Evolutionary conservation across 305 asterid species (phyloP), one percentile per base, ranked within the genome.

Genomic region (Striga hermonthica): DNA sequence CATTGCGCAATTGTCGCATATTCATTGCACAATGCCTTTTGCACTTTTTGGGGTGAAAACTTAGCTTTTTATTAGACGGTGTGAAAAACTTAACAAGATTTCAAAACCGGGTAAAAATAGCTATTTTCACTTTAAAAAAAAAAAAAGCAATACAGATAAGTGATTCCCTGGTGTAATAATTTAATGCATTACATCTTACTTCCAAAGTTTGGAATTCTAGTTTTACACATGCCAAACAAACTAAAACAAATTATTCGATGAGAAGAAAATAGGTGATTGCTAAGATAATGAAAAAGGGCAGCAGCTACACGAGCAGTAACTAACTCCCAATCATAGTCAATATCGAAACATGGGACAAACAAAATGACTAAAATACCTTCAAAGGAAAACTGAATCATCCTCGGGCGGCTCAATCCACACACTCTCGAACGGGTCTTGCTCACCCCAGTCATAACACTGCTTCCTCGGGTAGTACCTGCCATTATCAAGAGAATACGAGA

Each of bases 371-470:
- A 50, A 35, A 12, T 2, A 36, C 73, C 71, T 64, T 74, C 72
- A 81, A 44, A 50, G 69, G 72, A 84, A 72, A 66, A 54, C 36
- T 4, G 86, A 79, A 31, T 74, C 67, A 66, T 86, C 91, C 35
- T 82, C 78, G 0, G 95, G 95, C 12, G 91, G 83, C 14, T 85
- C 91, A 9, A 85, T 81, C 95, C 97, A 89, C 7, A 83, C 76
- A 65, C 85, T 79, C 66, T 78, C 82, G 41, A 78, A 77, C 1
- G 86, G 82, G 61, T 87, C 83, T 60, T 83, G 83, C 36, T 83
- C 78, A 16, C 82, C 86, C 97, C 93, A 87, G 45, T 87, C 86
- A 49, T 85, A 75, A 39, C 54, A 76, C 68, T 79, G 82, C 71
- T 85, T 87, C 11, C 79, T 61, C 0, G 97, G 97, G 35, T 78